Percentiles rank a stretch among this genome's conserved stretches.
Evolutionary conservation across 176 grass and related monocot species (phyloP).

Genomic region (Oryza longistaminata): DNA sequence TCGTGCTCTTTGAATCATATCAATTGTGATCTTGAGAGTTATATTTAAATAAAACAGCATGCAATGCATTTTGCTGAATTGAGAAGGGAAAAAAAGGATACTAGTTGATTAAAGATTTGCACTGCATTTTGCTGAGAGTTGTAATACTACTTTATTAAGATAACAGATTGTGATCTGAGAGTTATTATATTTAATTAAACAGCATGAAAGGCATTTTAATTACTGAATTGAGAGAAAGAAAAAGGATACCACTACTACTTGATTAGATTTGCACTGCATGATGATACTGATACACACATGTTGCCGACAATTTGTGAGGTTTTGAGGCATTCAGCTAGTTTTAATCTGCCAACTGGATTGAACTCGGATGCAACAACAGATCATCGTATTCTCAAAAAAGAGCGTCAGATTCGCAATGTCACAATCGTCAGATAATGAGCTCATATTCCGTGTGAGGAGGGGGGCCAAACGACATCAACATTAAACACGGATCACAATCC

Average conservation of each 20-base stretch:
- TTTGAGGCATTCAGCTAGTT: background rate
- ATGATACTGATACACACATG: background rate
- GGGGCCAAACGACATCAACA: constrained; percentile 18
- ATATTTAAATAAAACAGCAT: background rate
- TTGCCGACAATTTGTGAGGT: constrained; percentile 16
- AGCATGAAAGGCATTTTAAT: background rate
- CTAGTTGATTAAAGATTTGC: background rate
- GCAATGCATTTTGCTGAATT: constrained; percentile 11
- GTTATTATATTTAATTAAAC: background rate
- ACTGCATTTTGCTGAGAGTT: too few species aligned
- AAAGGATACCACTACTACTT: background rate
- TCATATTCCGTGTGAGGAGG: background rate
- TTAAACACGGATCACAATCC: background rate
- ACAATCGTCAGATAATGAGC: background rate
- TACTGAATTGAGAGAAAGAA: constrained; percentile 5
- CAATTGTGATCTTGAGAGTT: background rate
- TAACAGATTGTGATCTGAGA: background rate
- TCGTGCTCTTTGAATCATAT: background rate
- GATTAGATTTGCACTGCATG: background rate
- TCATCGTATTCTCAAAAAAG: constrained; percentile 25
- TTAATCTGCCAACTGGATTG: background rate
- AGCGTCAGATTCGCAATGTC: constrained; percentile 10
- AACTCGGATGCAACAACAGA: background rate
- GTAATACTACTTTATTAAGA: too few species aligned
- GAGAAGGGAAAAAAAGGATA: background rate